Base-by-base conservation (phyloP, 2,329 filamentous ascomycete species). In the Xylaria multiplex region DNA sequence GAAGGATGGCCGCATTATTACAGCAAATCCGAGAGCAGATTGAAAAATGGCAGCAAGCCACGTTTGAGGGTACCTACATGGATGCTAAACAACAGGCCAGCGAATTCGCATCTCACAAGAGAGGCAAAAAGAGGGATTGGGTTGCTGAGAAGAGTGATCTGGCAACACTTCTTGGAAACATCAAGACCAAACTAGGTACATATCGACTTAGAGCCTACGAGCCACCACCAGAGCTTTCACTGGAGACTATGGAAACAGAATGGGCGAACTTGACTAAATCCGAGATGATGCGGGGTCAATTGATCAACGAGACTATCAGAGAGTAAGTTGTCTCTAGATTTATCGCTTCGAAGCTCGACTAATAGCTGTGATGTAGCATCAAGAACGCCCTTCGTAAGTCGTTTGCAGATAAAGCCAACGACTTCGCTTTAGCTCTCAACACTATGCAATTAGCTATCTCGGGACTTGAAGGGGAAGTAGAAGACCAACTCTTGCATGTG, bases 361-460 rank as follows among this genome's bases (percentile, higher is more conserved):
- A 67, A 67, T 60, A 45, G 64, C 77, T 81, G 71, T 19, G 9
- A 22, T 13, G 24, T 67, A 91, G 89, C 78, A 98, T 99, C 85
- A 99, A 99, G 79, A 97, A 99, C 77, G 90, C 90, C 11, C 87
- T 99, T 35, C 91, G 96, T 55, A 93, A 90, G 75, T 93, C 92
- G 1, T 99, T 99, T 78, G 96, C 96, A 16, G 94, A 98, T 81
- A 98, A 97, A 82, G 96, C 96, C 68, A 99, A 99, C 76, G 95
- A 98, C 79, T 97, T 99, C 81, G 96, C 96, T 8, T 85, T 97
- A 72, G 94, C 96, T 4, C 86, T 99, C 66, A 97, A 97, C 79
- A 97, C 96, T 0, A 90, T 99, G 80, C 94, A 97, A 71, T 84
- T 97, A 65, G 95, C 95, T 70, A 96, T 99, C 69, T 97, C 95